A percentile compares a stretch with the other conserved stretches of the same genome.
These are phyloP conservation scores for Escovopsis weberi DNA, from an alignment of 2,329 filamentous ascomycete genomes.

Conservation along the genomic window DNA sequence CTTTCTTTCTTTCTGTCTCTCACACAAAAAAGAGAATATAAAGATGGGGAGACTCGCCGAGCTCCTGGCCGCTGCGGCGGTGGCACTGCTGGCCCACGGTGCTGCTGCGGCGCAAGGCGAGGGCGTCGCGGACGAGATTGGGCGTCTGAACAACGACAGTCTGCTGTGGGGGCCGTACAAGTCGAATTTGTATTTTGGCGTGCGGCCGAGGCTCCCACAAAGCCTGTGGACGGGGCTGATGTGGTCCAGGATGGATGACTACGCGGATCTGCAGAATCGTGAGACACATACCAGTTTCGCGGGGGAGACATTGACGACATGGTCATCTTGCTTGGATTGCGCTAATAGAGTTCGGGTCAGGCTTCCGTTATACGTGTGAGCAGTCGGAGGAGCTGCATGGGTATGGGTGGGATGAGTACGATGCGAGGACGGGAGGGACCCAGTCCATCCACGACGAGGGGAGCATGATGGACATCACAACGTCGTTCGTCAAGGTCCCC, in stretches of 20 bases:
- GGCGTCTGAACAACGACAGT: conserved; percentile 57
- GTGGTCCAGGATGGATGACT: conserved; percentile 79
- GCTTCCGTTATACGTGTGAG: conserved; percentile 87
- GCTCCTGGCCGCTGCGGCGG: conserved; percentile 15
- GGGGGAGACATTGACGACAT: too few species aligned
- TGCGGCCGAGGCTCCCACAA: conserved; percentile 67
- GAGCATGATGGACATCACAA: conserved; percentile 82
- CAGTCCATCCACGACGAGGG: conserved; percentile 83
- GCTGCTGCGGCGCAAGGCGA: conserved; percentile 13
- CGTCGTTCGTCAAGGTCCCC: conserved; percentile 84
- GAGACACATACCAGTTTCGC: not conserved
- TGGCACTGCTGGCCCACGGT: conserved; percentile 10
- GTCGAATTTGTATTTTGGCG: conserved; percentile 87
- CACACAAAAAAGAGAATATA: too few species aligned
- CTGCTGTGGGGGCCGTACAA: conserved; percentile 93
- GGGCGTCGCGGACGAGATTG: conserved; percentile 31
- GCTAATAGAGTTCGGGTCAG: conserved; percentile 25
- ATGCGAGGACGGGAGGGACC: conserved; percentile 71
- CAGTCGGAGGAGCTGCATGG: conserved; percentile 87
- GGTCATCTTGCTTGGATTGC: too few species aligned
- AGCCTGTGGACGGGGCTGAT: conserved; percentile 72
- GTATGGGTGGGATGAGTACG: conserved; percentile 97
- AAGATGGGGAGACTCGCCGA: conserved; percentile 19
- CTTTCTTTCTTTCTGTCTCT: too few species aligned
- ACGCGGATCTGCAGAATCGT: conserved; percentile 61